A percentile compares a stretch with the other conserved stretches of the same genome.
These are phyloP conservation scores for Asterophora lycoperdoides DNA, from an alignment of 768 basidiomycete species.

Conservation along the genomic window DNA sequence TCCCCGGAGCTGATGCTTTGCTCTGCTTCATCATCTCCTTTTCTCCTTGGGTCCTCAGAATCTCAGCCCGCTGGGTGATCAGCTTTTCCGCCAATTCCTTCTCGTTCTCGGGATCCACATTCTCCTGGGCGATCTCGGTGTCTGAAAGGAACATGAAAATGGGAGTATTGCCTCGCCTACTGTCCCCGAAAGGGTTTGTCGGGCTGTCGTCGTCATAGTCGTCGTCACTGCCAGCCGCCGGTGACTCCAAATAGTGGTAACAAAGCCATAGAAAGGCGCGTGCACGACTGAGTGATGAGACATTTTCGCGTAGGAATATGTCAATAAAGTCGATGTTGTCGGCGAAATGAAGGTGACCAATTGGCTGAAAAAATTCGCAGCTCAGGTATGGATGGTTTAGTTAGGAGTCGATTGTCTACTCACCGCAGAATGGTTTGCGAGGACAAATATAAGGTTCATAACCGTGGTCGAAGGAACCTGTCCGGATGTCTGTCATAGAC, in stretches of 20 bases:
- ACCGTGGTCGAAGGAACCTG: slow-evolving; percentile 64
- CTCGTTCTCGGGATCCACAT: slow-evolving; percentile 44
- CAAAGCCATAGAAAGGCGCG: slow-evolving; percentile 82
- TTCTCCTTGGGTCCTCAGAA: slow-evolving; percentile 29
- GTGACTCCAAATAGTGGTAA: slow-evolving; percentile 68
- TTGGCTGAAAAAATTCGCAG: slow-evolving; percentile 44
- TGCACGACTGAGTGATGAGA: slow-evolving; percentile 73
- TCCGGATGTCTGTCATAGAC: slow-evolving; percentile 34
- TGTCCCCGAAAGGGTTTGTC: slow-evolving; percentile 61
- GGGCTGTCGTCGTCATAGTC: slow-evolving; percentile 35
- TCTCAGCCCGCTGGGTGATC: slow-evolving; percentile 34
- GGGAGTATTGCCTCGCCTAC: slow-evolving; percentile 32
- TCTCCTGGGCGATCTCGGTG: slow-evolving; percentile 38
- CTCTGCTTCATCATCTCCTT: slow-evolving; percentile 23
- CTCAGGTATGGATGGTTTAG: slow-evolving; percentile 6
- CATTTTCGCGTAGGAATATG: slow-evolving; percentile 69
- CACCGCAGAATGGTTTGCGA: slow-evolving; percentile 57
- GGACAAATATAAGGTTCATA: slow-evolving; percentile 65
- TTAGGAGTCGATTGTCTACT: slow-evolving; percentile 21
- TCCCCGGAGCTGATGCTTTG: slow-evolving; percentile 15
- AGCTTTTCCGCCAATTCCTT: slow-evolving; percentile 35
- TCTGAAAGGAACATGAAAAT: slow-evolving; percentile 35
- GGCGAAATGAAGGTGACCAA: slow-evolving; percentile 65
- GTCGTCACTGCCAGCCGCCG: slow-evolving; percentile 28
- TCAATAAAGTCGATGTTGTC: slow-evolving; percentile 73